Conservation (phyloP, 768 basidiomycete species). For the Lactarius deliciosus region DNA sequence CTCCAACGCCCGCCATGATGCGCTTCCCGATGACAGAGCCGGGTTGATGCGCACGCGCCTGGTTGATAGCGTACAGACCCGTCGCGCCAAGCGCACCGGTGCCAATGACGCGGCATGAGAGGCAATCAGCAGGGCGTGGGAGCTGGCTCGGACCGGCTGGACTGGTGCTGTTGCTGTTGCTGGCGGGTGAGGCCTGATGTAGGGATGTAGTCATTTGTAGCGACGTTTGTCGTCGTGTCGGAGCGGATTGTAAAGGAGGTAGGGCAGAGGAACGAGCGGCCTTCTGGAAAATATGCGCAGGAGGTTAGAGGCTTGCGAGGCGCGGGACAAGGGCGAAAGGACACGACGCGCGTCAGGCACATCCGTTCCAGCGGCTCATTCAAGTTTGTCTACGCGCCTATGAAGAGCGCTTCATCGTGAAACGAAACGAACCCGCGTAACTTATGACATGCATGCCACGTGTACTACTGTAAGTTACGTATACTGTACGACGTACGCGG, state of each 20-base stretch:
- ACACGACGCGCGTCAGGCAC: neutral
- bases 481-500: no score
- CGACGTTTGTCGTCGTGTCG: neutral
- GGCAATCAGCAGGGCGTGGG: slow-evolving; percentile 45
- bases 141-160: neutral
- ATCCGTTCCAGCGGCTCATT: no score
- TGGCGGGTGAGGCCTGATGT: neutral
- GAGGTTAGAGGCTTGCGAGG: neutral
- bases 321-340: neutral
- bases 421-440: neutral
- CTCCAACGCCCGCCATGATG: slow-evolving; percentile 59
- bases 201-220: neutral
- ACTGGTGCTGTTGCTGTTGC: neutral
- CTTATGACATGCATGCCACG: no score
- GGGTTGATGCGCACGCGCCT: slow-evolving; percentile 60
- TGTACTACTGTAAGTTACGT: no score
- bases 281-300: neutral
- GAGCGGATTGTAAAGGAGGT: neutral
- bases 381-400: neutral
- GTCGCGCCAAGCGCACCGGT: slow-evolving; percentile 60
- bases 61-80: slow-evolving; percentile 66
- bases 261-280: neutral
- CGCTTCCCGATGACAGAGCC: slow-evolving; percentile 61
- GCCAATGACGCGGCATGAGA: slow-evolving; percentile 70
- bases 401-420: neutral